Percentiles rank a stretch among this genome's conserved stretches.
Evolutionary conservation across 305 asterid species (phyloP).

Genomic region (Rubia balearica): DNA sequence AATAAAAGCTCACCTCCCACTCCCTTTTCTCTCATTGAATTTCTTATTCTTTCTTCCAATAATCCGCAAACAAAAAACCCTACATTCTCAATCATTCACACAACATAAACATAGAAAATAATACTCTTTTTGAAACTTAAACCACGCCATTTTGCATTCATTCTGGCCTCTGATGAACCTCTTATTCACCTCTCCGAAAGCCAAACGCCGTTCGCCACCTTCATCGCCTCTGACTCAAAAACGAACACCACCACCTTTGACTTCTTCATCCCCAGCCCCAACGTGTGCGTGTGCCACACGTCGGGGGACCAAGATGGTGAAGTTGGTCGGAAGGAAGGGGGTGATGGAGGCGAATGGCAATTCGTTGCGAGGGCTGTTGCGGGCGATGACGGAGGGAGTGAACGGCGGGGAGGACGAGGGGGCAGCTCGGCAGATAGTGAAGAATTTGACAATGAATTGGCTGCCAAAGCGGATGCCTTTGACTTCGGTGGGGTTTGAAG

Average conservation of each 20-base stretch:
- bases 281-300: slow-evolving; percentile 88
- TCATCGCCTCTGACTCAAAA: slow-evolving; percentile 59
- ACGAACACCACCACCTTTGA: slow-evolving; percentile 74
- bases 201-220: slow-evolving; percentile 63
- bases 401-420: slow-evolving; percentile 62
- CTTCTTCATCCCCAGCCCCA: slow-evolving; percentile 80
- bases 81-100: slow-evolving; percentile 40
- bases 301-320: slow-evolving; percentile 90
- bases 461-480: slow-evolving; percentile 95
- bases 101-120: slow-evolving; percentile 82
- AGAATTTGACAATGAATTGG: slow-evolving; percentile 81
- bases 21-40: no score
- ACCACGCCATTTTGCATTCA: slow-evolving; percentile 76
- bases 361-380: background rate
- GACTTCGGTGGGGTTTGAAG: slow-evolving; percentile 67
- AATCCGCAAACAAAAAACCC: slow-evolving; percentile 56
- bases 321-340: slow-evolving; percentile 75
- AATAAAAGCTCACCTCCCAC: no score
- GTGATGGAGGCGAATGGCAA: slow-evolving; percentile 53
- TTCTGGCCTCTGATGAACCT: slow-evolving; percentile 56
- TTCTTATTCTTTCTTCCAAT: no score
- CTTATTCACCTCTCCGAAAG: slow-evolving; percentile 75
- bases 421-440: slow-evolving; percentile 82
- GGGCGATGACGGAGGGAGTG: slow-evolving; percentile 29
- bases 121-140: slow-evolving; percentile 84